Base-by-base conservation (phyloP, 495 filamentous ascomycete species). In the Penicillium pulvis region DNA sequence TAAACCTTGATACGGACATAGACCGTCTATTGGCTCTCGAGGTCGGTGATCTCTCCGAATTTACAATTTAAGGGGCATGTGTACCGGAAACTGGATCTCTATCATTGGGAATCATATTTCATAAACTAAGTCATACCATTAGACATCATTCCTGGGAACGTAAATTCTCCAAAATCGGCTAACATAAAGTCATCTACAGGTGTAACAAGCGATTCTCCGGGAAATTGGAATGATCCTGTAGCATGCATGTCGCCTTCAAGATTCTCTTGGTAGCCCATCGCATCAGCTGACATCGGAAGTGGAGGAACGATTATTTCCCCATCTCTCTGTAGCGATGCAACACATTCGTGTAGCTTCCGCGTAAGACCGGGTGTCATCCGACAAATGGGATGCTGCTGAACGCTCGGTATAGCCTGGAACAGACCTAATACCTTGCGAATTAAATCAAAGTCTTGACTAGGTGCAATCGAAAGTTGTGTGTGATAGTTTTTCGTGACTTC, bases 401-500 rank as follows among this genome's bases (percentile, higher is more conserved):
- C 53, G 45, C 60, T 61, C 0, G 58, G 58, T 2, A 36, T 67
- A 48, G 53, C 56, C 42, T 62, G 65, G 33, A 71, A 71, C 3
- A 71, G 33, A 24, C 48, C 57, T 31, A 71, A 23, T 6, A 65
- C 68, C 10, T 59, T 64, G 8, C 57, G 49, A 20, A 71, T 71
- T 26, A 68, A 57, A 11, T 61, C 51, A 23, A 66, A 68, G 24
- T 68, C 58, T 7, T 66, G 61, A 39, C 50, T 51, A 8, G 62
- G 51, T 11, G 51, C 53, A 23, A 71, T 68, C 4, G 60, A 60
- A 1, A 71, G 59, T 41, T 66, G 68, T 6, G 48, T 49, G 39
- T 65, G 48, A 35, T 71, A 67, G 45, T 63, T 66, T 41, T 62
- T 59, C 12, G 59, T 61, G 39, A 77, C 70, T 60, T 81, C 78